Conservation (phyloP, 805 yeast species). For the Metschnikowia lunata region DNA sequence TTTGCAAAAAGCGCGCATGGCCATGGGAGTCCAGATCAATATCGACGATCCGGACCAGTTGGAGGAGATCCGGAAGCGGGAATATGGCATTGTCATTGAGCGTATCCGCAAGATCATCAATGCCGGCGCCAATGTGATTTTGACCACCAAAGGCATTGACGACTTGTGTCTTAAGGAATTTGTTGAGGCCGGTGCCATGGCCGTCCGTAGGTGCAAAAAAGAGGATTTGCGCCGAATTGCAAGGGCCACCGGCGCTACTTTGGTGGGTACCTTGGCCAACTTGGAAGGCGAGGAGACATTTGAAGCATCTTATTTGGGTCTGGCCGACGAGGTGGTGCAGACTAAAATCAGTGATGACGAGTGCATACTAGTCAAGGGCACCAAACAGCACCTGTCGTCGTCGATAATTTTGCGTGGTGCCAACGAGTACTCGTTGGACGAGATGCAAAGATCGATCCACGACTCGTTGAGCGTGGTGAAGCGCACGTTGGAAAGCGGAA, state of each 20-base stretch:
- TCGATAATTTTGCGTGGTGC: constrained; percentile 94
- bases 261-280: constrained; percentile 81
- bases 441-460: constrained; percentile 96
- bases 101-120: constrained; percentile 73
- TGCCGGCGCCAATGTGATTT: constrained; percentile 89
- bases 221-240: constrained; percentile 97
- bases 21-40: constrained; percentile 95
- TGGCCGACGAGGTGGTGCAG: constrained; percentile 87
- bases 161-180: constrained; percentile 88
- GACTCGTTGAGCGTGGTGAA: constrained; percentile 93
- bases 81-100: constrained; percentile 79
- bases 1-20: constrained; percentile 94
- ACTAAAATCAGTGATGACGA: constrained; percentile 93
- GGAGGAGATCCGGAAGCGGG: constrained; percentile 87
- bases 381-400: constrained; percentile 85
- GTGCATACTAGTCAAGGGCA: constrained; percentile 87
- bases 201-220: constrained; percentile 93
- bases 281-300: constrained; percentile 94
- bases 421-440: constrained; percentile 91
- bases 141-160: constrained; percentile 93
- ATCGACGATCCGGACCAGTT: constrained; percentile 96
- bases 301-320: constrained; percentile 78
- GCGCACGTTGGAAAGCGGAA: constrained; percentile 90
- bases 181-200: constrained; percentile 89
- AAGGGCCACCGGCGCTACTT: constrained; percentile 94